A percentile compares a stretch with the other conserved stretches of the same genome.
These are phyloP conservation scores for Aureobasidium lini DNA, from an alignment of 2,329 filamentous ascomycete species.

Conservation along the genomic window DNA sequence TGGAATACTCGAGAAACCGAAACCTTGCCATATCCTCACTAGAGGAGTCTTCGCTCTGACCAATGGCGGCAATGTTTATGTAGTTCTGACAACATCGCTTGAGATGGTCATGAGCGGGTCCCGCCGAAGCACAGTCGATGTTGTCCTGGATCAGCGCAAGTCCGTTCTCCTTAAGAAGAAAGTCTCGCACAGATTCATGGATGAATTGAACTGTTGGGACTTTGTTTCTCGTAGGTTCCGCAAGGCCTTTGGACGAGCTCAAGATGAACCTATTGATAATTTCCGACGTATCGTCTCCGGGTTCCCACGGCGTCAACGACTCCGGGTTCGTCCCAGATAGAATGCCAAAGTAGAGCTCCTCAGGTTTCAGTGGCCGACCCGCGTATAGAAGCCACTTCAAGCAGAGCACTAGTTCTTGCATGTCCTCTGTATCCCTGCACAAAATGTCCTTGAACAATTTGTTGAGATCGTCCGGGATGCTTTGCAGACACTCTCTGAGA, in stretches of 20 bases:
- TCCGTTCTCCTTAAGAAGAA: slow-evolving; percentile 31
- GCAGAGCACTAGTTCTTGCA: not conserved
- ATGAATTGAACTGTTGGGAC: slow-evolving; percentile 43
- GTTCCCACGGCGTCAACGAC: not conserved
- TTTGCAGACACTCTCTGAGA: not conserved
- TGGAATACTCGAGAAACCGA: not conserved
- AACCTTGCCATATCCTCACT: not conserved
- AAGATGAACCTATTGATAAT: slow-evolving; percentile 31
- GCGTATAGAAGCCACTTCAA: not conserved
- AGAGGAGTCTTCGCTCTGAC: rapidly evolving
- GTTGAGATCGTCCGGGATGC: not conserved
- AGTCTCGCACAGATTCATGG: slow-evolving; percentile 46
- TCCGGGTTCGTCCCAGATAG: not conserved
- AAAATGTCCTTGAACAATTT: not conserved
- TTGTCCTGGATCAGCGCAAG: not conserved
- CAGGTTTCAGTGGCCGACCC: not conserved
- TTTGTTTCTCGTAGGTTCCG: slow-evolving; percentile 33
- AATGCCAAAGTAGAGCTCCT: not conserved
- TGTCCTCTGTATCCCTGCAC: not conserved
- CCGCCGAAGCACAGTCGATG: not conserved
- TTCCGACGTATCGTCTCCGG: not conserved
- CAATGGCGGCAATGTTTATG: not conserved
- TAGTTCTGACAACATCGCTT: not conserved
- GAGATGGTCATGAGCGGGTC: not conserved
- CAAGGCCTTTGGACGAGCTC: slow-evolving; percentile 44